A percentile compares a stretch with the other conserved stretches of the same genome.
Conservation (phyloP, 257 asterid genomes). For the Solanum chilense region DNA sequence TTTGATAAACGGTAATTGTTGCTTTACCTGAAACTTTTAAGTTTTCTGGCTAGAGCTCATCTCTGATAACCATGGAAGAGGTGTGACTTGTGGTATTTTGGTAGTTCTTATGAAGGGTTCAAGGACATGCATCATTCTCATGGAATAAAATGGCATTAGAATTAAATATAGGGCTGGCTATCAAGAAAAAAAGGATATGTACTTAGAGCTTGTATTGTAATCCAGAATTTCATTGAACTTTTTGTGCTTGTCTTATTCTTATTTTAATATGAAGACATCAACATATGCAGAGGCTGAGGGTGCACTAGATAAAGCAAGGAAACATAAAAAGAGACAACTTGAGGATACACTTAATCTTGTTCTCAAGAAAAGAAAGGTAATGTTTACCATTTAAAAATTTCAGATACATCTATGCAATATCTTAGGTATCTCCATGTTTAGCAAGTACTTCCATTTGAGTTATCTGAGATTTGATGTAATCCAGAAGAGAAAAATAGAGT, state of each 20-base stretch:
- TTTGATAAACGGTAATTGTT: neutral
- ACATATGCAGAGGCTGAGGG: conserved; percentile 90
- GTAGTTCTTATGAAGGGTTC: neutral
- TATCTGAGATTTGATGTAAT: neutral
- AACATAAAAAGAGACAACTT: conserved; percentile 95
- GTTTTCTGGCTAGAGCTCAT: neutral
- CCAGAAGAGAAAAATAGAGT: neutral
- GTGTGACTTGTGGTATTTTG: neutral
- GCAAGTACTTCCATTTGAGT: neutral
- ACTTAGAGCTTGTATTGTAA: neutral
- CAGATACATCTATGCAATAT: neutral
- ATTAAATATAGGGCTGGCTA: neutral
- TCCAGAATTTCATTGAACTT: neutral
- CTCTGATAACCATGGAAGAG: neutral
- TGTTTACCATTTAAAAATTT: neutral
- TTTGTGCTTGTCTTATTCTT: neutral
- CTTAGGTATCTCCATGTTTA: neutral
- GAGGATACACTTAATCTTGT: conserved; percentile 95
- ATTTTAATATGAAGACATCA: neutral
- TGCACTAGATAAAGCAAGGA: conserved; percentile 97
- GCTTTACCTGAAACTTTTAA: neutral
- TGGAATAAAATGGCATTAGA: neutral
- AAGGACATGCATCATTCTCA: neutral
- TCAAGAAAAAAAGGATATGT: neutral
- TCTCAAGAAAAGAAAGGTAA: conserved; percentile 78